phyloP scores from a whole-genome alignment of 371 early-diverging fungal species.

The Mortierella sp. region DNA sequence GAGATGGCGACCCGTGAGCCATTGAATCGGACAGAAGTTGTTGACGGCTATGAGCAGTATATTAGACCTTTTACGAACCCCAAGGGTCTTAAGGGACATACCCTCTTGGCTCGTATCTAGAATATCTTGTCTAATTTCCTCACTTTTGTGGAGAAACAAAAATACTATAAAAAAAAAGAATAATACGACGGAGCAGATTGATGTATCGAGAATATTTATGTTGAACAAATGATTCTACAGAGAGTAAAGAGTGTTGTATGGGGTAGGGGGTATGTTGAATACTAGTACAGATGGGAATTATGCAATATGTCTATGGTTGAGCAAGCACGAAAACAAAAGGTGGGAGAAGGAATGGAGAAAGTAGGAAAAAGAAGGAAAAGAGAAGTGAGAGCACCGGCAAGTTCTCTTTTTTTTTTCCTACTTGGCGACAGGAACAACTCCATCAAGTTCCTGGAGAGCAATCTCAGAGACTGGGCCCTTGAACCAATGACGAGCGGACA shows the following conservation, averaged over 20 bases:
- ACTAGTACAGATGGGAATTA: not conserved
- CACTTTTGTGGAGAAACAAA: not conserved
- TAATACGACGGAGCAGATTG: not conserved
- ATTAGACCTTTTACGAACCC: conserved; percentile 66
- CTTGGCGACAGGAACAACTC: conserved; percentile 16
- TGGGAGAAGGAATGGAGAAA: not conserved
- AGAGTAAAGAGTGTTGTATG: not conserved
- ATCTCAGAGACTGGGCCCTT: conserved; percentile 59
- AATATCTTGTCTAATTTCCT: not conserved
- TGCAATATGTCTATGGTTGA: no score
- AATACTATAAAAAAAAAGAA: no score
- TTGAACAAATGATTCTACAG: not conserved
- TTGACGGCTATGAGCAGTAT: conserved; percentile 68
- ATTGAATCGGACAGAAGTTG: conserved; percentile 70
- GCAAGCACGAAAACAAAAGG: no score
- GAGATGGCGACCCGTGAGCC: conserved; percentile 82
- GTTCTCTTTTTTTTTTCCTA: not conserved
- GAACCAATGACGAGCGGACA: conserved; percentile 68
- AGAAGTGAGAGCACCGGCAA: not conserved
- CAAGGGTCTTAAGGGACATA: conserved; percentile 32
- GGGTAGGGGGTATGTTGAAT: conserved; percentile 3
- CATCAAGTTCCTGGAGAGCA: conserved; percentile 50
- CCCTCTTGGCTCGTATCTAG: conserved; percentile 47
- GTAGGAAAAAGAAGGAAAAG: not conserved
- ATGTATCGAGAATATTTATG: not conserved